Percentiles rank a stretch among this genome's conserved stretches.
Conservation (phyloP, 2,329 filamentous ascomycete genomes). For the Grosmannia penicillata region DNA sequence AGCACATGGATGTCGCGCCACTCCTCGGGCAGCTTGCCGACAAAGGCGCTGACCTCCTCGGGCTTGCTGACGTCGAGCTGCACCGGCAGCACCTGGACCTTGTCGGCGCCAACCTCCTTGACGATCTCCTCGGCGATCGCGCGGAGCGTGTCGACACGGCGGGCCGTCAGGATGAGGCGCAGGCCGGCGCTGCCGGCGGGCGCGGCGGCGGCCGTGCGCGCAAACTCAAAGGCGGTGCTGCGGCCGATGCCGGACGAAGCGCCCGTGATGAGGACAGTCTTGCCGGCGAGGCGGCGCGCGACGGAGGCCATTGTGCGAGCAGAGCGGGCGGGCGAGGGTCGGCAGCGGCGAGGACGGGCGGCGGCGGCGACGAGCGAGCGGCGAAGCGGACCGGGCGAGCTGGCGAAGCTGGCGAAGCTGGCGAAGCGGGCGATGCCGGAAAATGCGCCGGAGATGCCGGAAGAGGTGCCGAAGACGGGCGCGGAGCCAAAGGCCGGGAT, state of each 20-base stretch:
- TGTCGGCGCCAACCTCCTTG: constrained; percentile 65
- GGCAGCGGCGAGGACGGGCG: background rate
- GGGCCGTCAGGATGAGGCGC: constrained; percentile 78
- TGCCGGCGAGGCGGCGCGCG: constrained; percentile 77
- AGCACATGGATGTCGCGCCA: constrained; percentile 77
- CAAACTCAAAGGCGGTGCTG: constrained; percentile 79
- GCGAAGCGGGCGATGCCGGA: background rate
- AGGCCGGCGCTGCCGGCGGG: constrained; percentile 31
- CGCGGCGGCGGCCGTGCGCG: constrained; percentile 57
- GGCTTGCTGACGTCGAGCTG: constrained; percentile 78
- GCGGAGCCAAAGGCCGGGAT: background rate
- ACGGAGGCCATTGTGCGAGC: constrained; percentile 9
- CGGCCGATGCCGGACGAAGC: constrained; percentile 86
- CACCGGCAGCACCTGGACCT: constrained; percentile 71
- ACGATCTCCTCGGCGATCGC: constrained; percentile 63
- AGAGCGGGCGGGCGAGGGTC: background rate
- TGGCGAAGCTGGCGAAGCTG: background rate
- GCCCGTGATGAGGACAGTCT: constrained; percentile 83
- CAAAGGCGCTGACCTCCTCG: constrained; percentile 58
- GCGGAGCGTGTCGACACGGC: constrained; percentile 64
- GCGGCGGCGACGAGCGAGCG: background rate
- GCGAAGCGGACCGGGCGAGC: background rate
- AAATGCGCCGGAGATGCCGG: background rate
- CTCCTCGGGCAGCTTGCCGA: constrained; percentile 59
- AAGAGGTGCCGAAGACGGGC: background rate